Evolutionary conservation across 805 yeast species (phyloP), one percentile per base, ranked within the genome.

Genomic region (Ogataea nakhonphanomensis): DNA sequence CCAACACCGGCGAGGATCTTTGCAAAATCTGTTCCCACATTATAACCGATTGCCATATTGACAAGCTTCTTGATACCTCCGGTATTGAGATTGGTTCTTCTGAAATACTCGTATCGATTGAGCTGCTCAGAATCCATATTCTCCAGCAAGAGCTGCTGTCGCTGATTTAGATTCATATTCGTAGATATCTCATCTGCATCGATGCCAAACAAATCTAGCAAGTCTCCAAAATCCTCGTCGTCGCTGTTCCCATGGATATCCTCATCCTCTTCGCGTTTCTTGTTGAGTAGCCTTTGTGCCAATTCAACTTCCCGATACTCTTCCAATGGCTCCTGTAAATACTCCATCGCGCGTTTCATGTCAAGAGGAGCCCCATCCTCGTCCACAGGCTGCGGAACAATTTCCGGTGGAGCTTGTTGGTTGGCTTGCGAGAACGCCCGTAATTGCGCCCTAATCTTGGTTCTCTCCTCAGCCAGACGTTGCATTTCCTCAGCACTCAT

Each of bases 1-100:
- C 95, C 84, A 40, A 88, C 74, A 59, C 96, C 96, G 5, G 91
- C 85, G 33, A 90, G 62, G 7, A 88, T 81, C 38, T 86, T 80
- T 0, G 95, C 84, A 15, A 88, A 81, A 46, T 84, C 84, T 43
- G 76, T 85, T 2, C 91, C 81, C 8, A 89, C 79, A 33, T 81
- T 78, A 58, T 89, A 95, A 30, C 88, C 89, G 35, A 87, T 67
- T 0, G 84, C 83, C 21, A 84, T 76, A 51, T 83, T 81, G 9
- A 95, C 90, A 17, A 89, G 67, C 58, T 84, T 85, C 60, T 84
- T 85, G 8, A 91, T 84, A 3, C 90, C 85, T 3, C 80, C 74
- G 45, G 83, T 79, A 50, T 79, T 81, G 40, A 84, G 59, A 30
- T 83, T 78, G 29, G 95, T 81, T 50, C 98, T 70, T 49, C 96